phyloP scores from a whole-genome alignment of 1,139 yeast species.

The Chernovozyma aurita region DNA sequence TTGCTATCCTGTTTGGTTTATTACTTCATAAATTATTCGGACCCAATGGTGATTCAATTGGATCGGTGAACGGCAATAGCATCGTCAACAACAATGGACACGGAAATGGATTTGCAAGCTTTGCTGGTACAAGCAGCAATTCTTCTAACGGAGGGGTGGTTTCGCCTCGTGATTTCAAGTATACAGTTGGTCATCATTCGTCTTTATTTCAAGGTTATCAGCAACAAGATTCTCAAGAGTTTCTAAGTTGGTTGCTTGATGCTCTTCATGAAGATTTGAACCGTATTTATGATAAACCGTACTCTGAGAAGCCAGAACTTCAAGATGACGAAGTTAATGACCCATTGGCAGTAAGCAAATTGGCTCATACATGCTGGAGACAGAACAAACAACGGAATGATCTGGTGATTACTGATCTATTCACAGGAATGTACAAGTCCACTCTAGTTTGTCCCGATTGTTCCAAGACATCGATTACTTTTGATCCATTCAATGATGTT shows the following conservation, averaged over 20 bases:
- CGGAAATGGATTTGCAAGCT: conserved; percentile 12
- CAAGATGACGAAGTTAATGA: conserved; percentile 57
- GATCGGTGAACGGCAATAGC: conserved; percentile 1
- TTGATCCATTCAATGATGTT: conserved; percentile 90
- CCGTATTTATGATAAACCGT: conserved; percentile 76
- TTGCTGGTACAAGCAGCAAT: conserved; percentile 10
- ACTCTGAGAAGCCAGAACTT: conserved; percentile 83
- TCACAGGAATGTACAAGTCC: conserved; percentile 87
- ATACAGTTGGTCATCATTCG: conserved; percentile 73
- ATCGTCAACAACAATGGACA: conserved; percentile 5
- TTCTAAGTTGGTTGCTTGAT: conserved; percentile 83
- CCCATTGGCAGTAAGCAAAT: conserved; percentile 45
- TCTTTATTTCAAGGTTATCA: conserved; percentile 81
- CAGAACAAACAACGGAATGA: conserved; percentile 79
- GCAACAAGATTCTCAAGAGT: conserved; percentile 96
- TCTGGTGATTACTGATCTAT: conserved; percentile 78
- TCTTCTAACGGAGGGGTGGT: conserved; percentile 20
- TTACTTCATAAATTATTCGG: conserved; percentile 60
- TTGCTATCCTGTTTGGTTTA: conserved; percentile 71
- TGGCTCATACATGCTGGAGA: conserved; percentile 79
- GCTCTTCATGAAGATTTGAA: conserved; percentile 93
- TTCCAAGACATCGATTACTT: conserved; percentile 75
- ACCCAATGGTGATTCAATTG: conserved; percentile 6
- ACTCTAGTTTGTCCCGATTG: conserved; percentile 88
- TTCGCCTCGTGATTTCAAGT: conserved; percentile 75